A percentile compares a stretch with the other conserved stretches of the same genome.
These are phyloP conservation scores for Didymella sp. DNA, from an alignment of 2,329 filamentous ascomycete species.

Conservation along the genomic window DNA sequence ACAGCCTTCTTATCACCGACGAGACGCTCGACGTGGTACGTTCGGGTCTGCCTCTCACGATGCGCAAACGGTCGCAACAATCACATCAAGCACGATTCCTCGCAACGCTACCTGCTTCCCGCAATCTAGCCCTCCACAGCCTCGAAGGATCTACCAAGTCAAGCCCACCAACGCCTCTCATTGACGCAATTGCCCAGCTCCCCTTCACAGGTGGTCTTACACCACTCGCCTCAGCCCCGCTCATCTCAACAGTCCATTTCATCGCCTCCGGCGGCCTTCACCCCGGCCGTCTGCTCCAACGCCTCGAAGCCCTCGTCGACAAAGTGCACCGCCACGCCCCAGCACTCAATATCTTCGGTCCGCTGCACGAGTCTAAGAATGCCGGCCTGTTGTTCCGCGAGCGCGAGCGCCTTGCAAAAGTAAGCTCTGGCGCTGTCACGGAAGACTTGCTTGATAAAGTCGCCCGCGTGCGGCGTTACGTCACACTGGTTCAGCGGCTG, in stretches of 20 bases:
- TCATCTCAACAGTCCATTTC: conserved; percentile 38
- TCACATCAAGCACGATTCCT: conserved; percentile 30
- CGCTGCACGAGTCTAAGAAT: conserved; percentile 35
- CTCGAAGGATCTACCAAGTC: conserved; percentile 25
- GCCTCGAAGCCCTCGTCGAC: conserved; percentile 44
- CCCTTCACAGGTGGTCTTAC: conserved; percentile 39
- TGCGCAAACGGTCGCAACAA: conserved; percentile 15
- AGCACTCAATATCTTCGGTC: conserved; percentile 38
- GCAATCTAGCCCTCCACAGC: conserved; percentile 26
- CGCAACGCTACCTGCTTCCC: conserved; percentile 34
- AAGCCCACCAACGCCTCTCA: conserved; percentile 26
- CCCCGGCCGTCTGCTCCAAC: conserved; percentile 42
- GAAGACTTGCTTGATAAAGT: conserved; percentile 37
- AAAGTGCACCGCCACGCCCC: conserved; percentile 42
- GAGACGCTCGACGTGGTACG: conserved; percentile 30
- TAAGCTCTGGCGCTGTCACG: conserved; percentile 24
- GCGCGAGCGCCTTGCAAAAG: conserved; percentile 35
- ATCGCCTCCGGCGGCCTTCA: conserved; percentile 37
- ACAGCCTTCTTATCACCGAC: conserved; percentile 38
- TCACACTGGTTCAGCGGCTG: conserved; percentile 38
- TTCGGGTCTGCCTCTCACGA: conserved; percentile 27
- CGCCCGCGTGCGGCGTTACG: conserved; percentile 40
- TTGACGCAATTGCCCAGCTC: conserved; percentile 38
- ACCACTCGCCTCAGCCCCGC: conserved; percentile 32
- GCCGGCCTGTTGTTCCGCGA: conserved; percentile 37